Evolutionary conservation across 1,139 yeast genomes (phyloP), one percentile per base, ranked within the genome.

Genomic region (Candida frijolesensis): DNA sequence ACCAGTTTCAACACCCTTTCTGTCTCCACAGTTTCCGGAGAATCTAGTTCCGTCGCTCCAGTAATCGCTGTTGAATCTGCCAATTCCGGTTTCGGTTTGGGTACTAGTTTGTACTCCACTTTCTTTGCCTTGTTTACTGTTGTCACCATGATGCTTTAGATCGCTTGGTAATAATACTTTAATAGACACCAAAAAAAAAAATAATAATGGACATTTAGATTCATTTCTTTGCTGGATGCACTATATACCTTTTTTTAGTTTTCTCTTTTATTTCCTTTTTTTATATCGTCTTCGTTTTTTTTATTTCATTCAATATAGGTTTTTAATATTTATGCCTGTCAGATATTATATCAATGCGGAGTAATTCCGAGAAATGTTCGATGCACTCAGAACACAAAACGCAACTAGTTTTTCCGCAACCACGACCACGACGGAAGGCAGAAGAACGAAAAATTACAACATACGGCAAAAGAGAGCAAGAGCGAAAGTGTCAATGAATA

Each of bases 81-180:
- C 11, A 49, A 52, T 40, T 50, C 52, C n/a, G 46, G 52, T 30
- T 49, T 54, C 42, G 32, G 52, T 14, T 47, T 42, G 14, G 33
- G 51, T 12, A n/a, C 48, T n/a, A 42, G 54, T 25, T 46, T 49
- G 15, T 42, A 50, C 11, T 39, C 58, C n/a, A 42, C 52, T 27
- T 42, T 48, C 15, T 44, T 57, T 34, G 55, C 50, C 22, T 57
- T 54, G 14, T 30, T 57, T 35, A 51, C 50, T 38, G 51, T 54
- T 35, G 41, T 54, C 38, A 59, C 57, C 22, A 35, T 54, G 43
- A 48, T 52, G 45, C 27, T 50, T 38, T 46, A 41, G 30, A 9
- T 12, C n/a, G 40, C 15, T 12, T 33, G 12, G 37, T 19, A 19
- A 19, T 19, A 19, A 19, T 19, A 19, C 22, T 19, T 33, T 33